Evolutionary conservation across 257 asterid species (phyloP).

Genomic region (Solanum pennellii): DNA sequence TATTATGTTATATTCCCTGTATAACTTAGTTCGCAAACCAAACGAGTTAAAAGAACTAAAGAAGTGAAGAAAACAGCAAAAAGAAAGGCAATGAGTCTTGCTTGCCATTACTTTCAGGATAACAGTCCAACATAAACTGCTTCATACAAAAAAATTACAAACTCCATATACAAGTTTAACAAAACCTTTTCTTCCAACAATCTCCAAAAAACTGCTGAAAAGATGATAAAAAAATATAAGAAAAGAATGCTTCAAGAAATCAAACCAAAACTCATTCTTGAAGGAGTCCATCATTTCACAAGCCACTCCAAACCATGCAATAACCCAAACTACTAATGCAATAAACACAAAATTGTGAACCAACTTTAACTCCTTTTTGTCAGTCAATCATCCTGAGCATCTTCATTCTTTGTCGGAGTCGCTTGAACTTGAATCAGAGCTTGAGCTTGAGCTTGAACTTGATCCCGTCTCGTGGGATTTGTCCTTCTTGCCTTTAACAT

Average conservation of each 20-base stretch:
- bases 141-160: neutral
- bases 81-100: neutral
- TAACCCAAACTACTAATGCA: neutral
- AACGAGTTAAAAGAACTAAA: neutral
- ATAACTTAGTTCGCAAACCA: neutral
- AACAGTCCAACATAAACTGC: neutral
- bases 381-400: neutral
- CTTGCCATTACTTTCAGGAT: neutral
- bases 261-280: constrained; percentile 43
- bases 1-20: neutral
- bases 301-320: constrained; percentile 2
- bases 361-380: neutral
- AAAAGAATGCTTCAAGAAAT: constrained; percentile 35
- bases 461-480: constrained; percentile 17
- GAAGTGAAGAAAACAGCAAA: neutral
- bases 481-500: constrained; percentile 17
- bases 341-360: neutral
- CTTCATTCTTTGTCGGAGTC: constrained; percentile 42
- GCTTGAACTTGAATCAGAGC: constrained; percentile 55
- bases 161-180: neutral
- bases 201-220: constrained; percentile 7
- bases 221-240: neutral
- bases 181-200: neutral
- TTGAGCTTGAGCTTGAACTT: constrained; percentile 45
- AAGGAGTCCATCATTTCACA: constrained; percentile 29